Evolutionary conservation across 2,329 filamentous ascomycete genomes (phyloP).

Genomic region (Fusarium neocosmosporiellum): DNA sequence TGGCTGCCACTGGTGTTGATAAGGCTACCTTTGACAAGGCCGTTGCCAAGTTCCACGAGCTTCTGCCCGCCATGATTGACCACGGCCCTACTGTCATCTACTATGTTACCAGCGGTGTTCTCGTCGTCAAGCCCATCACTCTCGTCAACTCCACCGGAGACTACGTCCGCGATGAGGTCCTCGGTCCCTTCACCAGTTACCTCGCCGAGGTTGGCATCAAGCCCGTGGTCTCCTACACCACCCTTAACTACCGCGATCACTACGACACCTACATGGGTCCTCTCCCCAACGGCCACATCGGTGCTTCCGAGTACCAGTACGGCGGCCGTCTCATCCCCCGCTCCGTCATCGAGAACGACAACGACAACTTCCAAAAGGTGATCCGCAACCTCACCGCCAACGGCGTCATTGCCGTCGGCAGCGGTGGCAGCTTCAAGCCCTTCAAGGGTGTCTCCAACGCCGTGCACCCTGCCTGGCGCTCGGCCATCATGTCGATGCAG

Average conservation of each 20-base stretch:
- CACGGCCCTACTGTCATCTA: conserved; percentile 60
- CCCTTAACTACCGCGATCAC: conserved; percentile 52
- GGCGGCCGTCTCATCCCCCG: conserved; percentile 60
- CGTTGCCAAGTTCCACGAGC: conserved; percentile 40
- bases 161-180: conserved; percentile 53
- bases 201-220: conserved; percentile 27
- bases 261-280: conserved; percentile 56
- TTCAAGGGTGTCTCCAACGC: conserved; percentile 45
- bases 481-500: conserved; percentile 47
- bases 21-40: conserved; percentile 33
- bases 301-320: conserved; percentile 43
- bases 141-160: conserved; percentile 55
- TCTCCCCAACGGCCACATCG: conserved; percentile 50
- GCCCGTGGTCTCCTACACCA: conserved; percentile 28
- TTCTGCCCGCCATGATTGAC: conserved; percentile 55
- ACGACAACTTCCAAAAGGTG: conserved; percentile 44
- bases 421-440: conserved; percentile 36
- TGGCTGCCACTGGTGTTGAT: conserved; percentile 13
- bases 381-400: conserved; percentile 37
- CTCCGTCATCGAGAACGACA: conserved; percentile 46
- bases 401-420: conserved; percentile 43
- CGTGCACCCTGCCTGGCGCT: conserved; percentile 56
- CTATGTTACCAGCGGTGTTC: conserved; percentile 42
- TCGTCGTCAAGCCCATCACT: conserved; percentile 58
- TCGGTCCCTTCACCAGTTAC: conserved; percentile 46